Conservation (phyloP, 768 basidiomycete species). For the Boletus bicolor region DNA sequence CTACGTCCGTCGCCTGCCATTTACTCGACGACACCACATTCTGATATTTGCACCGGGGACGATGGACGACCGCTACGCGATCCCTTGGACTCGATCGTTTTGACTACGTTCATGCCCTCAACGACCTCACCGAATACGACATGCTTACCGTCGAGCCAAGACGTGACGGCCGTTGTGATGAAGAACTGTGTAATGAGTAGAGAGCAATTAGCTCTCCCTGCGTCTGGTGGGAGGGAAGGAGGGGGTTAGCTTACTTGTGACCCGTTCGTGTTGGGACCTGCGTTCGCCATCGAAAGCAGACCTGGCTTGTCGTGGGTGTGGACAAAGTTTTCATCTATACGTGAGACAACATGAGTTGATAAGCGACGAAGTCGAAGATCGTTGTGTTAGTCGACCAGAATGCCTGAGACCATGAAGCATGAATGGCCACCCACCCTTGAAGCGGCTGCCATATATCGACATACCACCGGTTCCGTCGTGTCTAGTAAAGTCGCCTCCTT, state of each 20-base stretch:
- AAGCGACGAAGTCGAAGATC: background rate
- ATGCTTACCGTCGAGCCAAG: conserved; percentile 51
- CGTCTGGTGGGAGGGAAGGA: background rate
- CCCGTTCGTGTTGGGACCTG: conserved; percentile 77
- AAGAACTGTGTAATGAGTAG: conserved; percentile 50
- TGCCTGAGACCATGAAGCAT: too few species aligned
- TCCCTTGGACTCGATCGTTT: conserved; percentile 37
- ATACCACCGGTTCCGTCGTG: conserved; percentile 79
- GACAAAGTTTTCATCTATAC: conserved; percentile 67
- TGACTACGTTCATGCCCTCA: conserved; percentile 42
- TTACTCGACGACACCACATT: conserved; percentile 49
- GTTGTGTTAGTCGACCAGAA: background rate
- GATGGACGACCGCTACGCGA: conserved; percentile 24
- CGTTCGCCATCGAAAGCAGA: conserved; percentile 85
- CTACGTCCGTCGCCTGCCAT: background rate
- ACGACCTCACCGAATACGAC: conserved; percentile 50
- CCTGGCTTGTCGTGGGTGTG: conserved; percentile 60
- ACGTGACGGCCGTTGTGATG: conserved; percentile 69
- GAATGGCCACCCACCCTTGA: conserved; percentile 49
- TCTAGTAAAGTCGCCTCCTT: conserved; percentile 82
- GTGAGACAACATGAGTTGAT: background rate
- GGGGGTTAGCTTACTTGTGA: conserved; percentile 51
- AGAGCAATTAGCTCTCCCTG: background rate
- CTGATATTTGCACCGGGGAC: conserved; percentile 48
- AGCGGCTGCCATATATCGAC: conserved; percentile 82